A percentile compares a stretch with the other conserved stretches of the same genome.
Conservation (phyloP, 345 rosid genomes). For the Populus ilicifolia region DNA sequence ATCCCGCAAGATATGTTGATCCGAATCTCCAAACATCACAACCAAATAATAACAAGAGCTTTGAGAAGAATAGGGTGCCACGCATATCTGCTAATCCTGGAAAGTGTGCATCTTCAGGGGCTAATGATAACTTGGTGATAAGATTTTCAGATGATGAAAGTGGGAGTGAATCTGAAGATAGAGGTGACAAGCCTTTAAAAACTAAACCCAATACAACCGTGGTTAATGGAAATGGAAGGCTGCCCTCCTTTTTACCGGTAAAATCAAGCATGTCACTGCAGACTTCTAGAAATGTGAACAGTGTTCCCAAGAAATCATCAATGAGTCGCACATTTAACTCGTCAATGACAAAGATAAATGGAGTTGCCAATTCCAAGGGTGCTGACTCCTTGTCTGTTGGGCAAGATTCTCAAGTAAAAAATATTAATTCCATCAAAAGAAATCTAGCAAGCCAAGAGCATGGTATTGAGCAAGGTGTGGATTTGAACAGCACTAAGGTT, state of each 20-base stretch:
- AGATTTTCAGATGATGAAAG: constrained; percentile 84
- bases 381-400: constrained; percentile 26
- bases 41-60: constrained; percentile 35
- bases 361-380: constrained; percentile 38
- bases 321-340: constrained; percentile 38
- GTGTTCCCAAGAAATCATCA: constrained; percentile 41
- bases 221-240: constrained; percentile 29
- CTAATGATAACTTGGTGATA: constrained; percentile 67
- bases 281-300: constrained; percentile 31
- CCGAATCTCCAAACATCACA: constrained; percentile 20
- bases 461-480: constrained; percentile 39
- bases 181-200: constrained; percentile 23
- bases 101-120: constrained; percentile 36
- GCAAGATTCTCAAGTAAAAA: constrained; percentile 40
- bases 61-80: constrained; percentile 41
- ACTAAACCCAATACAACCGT: constrained; percentile 28
- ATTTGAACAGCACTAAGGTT: constrained; percentile 47
- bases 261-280: constrained; percentile 33
- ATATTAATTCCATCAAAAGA: constrained; percentile 30
- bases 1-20: constrained; percentile 24
- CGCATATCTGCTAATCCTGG: constrained; percentile 37
- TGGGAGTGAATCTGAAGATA: constrained; percentile 68
- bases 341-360: constrained; percentile 31
- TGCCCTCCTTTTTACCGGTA: constrained; percentile 25
- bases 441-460: constrained; percentile 40